Evolutionary conservation across 768 basidiomycete genomes (phyloP), one percentile per base, ranked within the genome.

Genomic region (Phlebiopsis gigantea): DNA sequence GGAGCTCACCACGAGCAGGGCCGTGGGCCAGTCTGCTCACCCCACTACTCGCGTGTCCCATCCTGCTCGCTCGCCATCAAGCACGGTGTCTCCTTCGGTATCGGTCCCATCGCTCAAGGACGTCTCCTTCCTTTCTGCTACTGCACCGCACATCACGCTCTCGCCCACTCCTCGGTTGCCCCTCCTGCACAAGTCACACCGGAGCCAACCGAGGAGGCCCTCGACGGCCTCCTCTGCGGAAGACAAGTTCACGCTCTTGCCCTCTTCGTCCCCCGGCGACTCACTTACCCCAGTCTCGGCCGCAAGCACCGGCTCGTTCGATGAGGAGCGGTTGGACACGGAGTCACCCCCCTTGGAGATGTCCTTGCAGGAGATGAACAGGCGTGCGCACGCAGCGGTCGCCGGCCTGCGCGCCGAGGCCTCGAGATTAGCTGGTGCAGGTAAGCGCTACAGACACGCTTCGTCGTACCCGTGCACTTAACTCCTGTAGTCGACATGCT

Each of bases 141-240:
- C 61, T 30, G 62, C 61, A 25, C 61, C 59, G 49, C 61, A 54
- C 57, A 61, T 62, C 53, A 29, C 62, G 22, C 43, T 63, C 10
- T 56, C 73, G 57, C 66, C 72, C 30, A 57, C 75, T 48, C 68
- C 72, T 46, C 68, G 73, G 60, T 61, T 76, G 42, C 64, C 67
- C 52, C 52, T 55, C 24, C 51, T 59, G n/a, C 57, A 19, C 29
- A 71, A 71, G 42, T 69, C 69, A 19, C 52, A 55, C 44, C 57
- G 60, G 43, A 64, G 64, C 56, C 30, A 39, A n/a, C 64, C 62
- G 0, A 65, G 72, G 42, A 70, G 76, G 57, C 77, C 76, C 17
- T 72, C 76, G 0, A 76, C 78, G 5, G 74, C 79, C 2, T 75
- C 79, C 49, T 67, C 74, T 17, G 70, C 74, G 9, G 78, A 82